Conservation (phyloP, 163 green algal species). For the Coccomyxa subellipsoidea region DNA sequence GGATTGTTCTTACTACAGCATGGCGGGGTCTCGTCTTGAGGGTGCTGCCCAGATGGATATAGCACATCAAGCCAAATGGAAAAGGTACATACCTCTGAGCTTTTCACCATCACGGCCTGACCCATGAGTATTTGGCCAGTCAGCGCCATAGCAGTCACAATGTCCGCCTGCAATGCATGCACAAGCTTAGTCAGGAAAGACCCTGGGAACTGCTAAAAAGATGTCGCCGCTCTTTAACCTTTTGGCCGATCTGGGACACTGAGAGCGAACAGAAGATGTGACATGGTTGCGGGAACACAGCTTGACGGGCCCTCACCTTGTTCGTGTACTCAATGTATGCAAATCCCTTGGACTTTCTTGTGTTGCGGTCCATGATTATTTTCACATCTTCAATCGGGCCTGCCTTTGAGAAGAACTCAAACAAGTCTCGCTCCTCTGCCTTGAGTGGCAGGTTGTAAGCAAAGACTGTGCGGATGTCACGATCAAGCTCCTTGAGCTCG, state of each 20-base stretch:
- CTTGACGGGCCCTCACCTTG: conserved; percentile 6
- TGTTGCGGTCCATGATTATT: conserved; percentile 95
- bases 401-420: conserved; percentile 85
- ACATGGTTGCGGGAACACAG: too few species aligned
- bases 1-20: too few species aligned
- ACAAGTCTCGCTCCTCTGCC: conserved; percentile 87
- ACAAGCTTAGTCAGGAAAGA: not conserved
- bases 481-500: conserved; percentile 74
- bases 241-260: too few species aligned
- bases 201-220: too few species aligned
- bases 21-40: too few species aligned
- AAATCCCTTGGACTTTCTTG: conserved; percentile 88
- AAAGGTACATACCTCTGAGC: conserved; percentile 87
- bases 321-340: conserved; percentile 85
- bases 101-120: conserved; percentile 93
- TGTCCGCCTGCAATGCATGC: conserved; percentile 57
- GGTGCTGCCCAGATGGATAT: too few species aligned
- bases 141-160: conserved; percentile 79
- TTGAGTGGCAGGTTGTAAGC: conserved; percentile 86
- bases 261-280: too few species aligned
- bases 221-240: too few species aligned
- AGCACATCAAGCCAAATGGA: too few species aligned
- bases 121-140: conserved; percentile 80
- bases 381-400: conserved; percentile 83
- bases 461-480: conserved; percentile 86